These are phyloP conservation scores for Boletus semigastroideus DNA, from an alignment of 1,284 basidiomycete genomes.

Conservation along the genomic window DNA sequence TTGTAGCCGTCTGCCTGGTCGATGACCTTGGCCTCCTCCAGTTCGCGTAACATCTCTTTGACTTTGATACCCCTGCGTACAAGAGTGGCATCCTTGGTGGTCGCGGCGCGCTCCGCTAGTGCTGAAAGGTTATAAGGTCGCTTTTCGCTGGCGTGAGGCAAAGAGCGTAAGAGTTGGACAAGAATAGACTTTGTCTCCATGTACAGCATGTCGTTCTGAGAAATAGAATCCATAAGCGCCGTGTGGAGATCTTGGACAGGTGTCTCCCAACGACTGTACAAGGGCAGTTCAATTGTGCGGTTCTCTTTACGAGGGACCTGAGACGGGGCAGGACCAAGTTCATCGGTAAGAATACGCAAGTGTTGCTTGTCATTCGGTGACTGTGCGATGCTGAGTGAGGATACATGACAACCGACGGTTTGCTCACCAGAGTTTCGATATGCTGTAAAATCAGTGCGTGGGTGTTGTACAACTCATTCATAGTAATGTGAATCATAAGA, in stretches of 20 bases:
- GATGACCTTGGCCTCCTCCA: conserved; percentile 89
- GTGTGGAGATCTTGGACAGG: conserved; percentile 97
- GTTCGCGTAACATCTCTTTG: conserved; percentile 96
- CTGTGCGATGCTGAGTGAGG: conserved; percentile 40
- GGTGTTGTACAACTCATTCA: conserved; percentile 99
- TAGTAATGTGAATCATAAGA: conserved; percentile 96
- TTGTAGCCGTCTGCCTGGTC: conserved; percentile 83
- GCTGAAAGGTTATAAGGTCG: conserved; percentile 87
- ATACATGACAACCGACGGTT: neutral
- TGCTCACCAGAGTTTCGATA: conserved; percentile 86
- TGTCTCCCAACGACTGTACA: conserved; percentile 99
- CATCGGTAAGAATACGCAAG: conserved; percentile 92
- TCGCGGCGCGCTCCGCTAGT: conserved; percentile 93
- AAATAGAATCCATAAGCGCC: conserved; percentile 96
- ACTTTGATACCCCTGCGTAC: conserved; percentile 98
- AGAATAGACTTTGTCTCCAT: conserved; percentile 99
- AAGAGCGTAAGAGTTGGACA: conserved; percentile 94
- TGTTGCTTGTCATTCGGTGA: conserved; percentile 98
- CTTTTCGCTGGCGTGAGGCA: conserved; percentile 82
- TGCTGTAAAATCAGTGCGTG: conserved; percentile 95
- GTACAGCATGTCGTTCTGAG: conserved; percentile 97
- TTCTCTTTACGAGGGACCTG: conserved; percentile 99
- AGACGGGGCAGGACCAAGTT: conserved; percentile 87
- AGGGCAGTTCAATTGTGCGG: conserved; percentile 84
- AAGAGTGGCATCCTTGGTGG: conserved; percentile 93